These are phyloP conservation scores for Friedmanniomyces endolithicus DNA, from an alignment of 495 filamentous ascomycete species.

Conservation along the genomic window DNA sequence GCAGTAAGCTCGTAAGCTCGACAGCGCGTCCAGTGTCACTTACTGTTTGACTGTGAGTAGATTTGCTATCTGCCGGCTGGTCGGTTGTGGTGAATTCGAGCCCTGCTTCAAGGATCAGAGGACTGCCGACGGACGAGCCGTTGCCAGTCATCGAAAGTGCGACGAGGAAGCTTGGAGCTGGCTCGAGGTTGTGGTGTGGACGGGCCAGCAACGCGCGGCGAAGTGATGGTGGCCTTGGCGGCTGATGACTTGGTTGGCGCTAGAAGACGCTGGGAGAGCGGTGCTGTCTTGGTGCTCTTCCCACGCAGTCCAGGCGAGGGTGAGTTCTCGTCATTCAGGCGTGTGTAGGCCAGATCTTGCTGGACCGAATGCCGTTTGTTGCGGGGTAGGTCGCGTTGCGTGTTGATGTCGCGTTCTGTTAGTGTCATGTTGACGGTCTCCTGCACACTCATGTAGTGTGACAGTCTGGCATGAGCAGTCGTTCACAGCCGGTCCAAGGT, in stretches of 20 bases:
- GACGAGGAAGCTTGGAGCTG: constrained; percentile 13
- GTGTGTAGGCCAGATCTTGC: neutral
- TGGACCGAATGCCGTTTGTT: constrained; percentile 8
- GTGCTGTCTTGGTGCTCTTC: neutral
- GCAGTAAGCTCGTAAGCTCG: neutral
- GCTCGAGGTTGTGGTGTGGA: constrained; percentile 1
- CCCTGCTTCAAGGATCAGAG: neutral
- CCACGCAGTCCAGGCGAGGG: neutral
- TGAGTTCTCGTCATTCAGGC: constrained; percentile 7
- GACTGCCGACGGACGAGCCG: neutral
- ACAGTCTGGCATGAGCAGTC: neutral
- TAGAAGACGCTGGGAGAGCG: constrained; percentile 2
- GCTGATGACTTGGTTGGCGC: constrained; percentile 14
- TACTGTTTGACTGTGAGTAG: neutral
- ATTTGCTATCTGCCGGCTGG: neutral
- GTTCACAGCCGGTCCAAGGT: neutral
- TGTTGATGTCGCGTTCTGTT: constrained; percentile 14
- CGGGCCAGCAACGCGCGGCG: constrained; percentile 1
- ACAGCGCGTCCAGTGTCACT: neutral
- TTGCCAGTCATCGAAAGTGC: neutral
- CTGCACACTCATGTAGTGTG: neutral
- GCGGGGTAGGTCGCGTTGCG: constrained; percentile 3
- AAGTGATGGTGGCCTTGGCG: constrained; percentile 3
- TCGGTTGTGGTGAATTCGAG: neutral
- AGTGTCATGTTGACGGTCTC: constrained; percentile 8